Base-by-base conservation (phyloP, 2,329 filamentous ascomycete species). In the Plenodomus tracheiphilus region DNA sequence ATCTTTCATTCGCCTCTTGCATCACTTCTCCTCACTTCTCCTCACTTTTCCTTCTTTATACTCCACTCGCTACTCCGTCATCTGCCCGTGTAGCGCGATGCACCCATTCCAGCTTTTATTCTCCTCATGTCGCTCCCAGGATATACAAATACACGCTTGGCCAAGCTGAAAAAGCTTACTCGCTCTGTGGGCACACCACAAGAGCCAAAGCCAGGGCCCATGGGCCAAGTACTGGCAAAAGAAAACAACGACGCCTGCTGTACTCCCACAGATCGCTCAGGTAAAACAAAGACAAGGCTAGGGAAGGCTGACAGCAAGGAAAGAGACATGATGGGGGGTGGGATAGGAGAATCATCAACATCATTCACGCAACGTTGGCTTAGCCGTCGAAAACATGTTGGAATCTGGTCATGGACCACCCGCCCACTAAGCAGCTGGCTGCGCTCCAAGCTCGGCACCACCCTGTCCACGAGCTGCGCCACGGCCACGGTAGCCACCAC, bases 401-500 rank as follows among this genome's bases (percentile, higher is more conserved):
- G 28, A 32, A 35, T 21, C n/a, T 17, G 42, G 22, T 36, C 18
- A 43, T 40, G 18, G 10, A 6, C 17, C 25, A 20, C 22, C 47
- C 22, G n/a, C 48, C 36, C 41, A 45, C 46, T 66, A 65, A 17
- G 55, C 48, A n/a, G 56, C 53, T 38, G 61, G 53, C 41, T 63
- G 60, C 28, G 62, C 62, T 39, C 51, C 51, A 39, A 62, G 59
- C 39, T 57, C 57, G n/a, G 55, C 59, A 42, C 64, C 65, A 32
- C 65, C 66, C 11, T 62, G 62, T 4, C 59, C 56, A 32, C 66
- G 45, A 17, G 66, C 58, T n/a, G 54, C 75, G 43, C 76, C 74
- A 49, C 76, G 77, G 20, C 79, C 77, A 49, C 76, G 72, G 53
- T 64, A 70, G 47, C 78, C 77, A 37, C 77, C 65, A 15, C 81